These are phyloP conservation scores for Rubia yunnanensis DNA, from an alignment of 257 asterid species.

Conservation along the genomic window DNA sequence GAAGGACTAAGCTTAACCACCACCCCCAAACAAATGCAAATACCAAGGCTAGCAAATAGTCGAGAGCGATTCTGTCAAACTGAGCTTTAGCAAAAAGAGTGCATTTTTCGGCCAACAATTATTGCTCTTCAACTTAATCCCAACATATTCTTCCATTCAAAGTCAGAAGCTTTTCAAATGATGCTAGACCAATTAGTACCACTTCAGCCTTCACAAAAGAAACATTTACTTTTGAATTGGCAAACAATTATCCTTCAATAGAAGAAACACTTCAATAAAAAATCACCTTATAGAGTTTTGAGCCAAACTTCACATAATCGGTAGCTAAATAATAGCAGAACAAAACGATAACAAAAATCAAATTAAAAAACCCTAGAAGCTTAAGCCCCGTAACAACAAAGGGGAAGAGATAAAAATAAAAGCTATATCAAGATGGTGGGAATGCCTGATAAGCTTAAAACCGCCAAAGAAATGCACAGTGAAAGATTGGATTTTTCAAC, in stretches of 20 bases:
- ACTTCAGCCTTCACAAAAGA: background rate
- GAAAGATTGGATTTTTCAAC: background rate
- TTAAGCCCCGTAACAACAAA: too few relatives aligned
- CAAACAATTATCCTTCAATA: background rate
- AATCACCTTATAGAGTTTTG: background rate
- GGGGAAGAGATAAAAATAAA: background rate
- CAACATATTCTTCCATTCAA: background rate
- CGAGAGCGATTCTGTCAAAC: background rate
- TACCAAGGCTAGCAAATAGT: background rate
- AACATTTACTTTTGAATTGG: background rate
- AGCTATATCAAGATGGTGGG: background rate
- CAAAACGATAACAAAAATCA: too few relatives aligned
- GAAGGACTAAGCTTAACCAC: background rate
- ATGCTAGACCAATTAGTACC: background rate
- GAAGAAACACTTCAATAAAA: too few relatives aligned
- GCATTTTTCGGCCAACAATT: background rate
- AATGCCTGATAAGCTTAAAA: background rate
- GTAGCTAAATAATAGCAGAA: background rate
- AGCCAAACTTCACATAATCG: background rate
- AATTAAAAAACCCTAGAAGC: too few relatives aligned
- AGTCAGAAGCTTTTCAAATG: background rate
- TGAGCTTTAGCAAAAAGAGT: background rate
- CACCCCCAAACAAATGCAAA: background rate
- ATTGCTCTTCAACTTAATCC: background rate
- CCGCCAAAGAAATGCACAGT: background rate